Conservation (phyloP, 371 early-diverging fungal genomes). For the Zopfochytrium polystomum region DNA sequence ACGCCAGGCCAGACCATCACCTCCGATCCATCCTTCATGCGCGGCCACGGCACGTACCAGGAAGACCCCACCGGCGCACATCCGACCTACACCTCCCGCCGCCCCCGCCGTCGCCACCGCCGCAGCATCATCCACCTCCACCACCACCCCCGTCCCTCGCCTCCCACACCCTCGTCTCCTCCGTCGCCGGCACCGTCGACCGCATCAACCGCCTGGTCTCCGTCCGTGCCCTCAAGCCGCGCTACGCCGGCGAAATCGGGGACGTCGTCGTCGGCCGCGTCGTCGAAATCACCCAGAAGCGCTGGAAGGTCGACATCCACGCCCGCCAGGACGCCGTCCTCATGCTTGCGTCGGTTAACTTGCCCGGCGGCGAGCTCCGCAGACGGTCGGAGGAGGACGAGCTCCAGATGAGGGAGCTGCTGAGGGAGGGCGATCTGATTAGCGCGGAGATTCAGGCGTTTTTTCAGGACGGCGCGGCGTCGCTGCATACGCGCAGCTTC, state of each 20-base stretch:
- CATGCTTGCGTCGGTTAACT: slow-evolving; percentile 88
- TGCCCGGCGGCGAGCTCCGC: slow-evolving; percentile 97
- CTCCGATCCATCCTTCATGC: slow-evolving; percentile 78
- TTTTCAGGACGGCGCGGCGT: slow-evolving; percentile 82
- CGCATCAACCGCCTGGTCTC: slow-evolving; percentile 95
- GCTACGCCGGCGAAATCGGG: slow-evolving; percentile 92
- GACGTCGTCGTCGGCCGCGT: slow-evolving; percentile 98
- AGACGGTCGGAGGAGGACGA: slow-evolving; percentile 98
- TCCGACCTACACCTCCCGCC: too few species aligned
- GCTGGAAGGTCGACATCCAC: slow-evolving; percentile 97
- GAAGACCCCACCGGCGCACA: too few species aligned
- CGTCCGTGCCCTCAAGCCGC: slow-evolving; percentile 62
- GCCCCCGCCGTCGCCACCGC: slow-evolving; percentile 46
- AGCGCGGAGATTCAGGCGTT: slow-evolving; percentile 96
- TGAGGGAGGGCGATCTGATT: slow-evolving; percentile 93
- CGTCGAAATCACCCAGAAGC: slow-evolving; percentile 77
- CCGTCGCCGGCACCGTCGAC: slow-evolving; percentile 89
- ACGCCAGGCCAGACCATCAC: slow-evolving; percentile 88
- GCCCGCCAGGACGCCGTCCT: slow-evolving; percentile 86
- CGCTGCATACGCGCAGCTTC: slow-evolving; percentile 92
- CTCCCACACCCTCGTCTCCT: too few species aligned
- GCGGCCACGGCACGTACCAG: slow-evolving; percentile 94
- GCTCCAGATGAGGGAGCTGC: slow-evolving; percentile 95
- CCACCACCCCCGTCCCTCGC: too few species aligned
- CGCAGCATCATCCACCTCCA: slow-evolving; percentile 53